Evolutionary conservation across 208 protist species (phyloP), one percentile per base, ranked within the genome.

Genomic region (Leishmania lainsoni): DNA sequence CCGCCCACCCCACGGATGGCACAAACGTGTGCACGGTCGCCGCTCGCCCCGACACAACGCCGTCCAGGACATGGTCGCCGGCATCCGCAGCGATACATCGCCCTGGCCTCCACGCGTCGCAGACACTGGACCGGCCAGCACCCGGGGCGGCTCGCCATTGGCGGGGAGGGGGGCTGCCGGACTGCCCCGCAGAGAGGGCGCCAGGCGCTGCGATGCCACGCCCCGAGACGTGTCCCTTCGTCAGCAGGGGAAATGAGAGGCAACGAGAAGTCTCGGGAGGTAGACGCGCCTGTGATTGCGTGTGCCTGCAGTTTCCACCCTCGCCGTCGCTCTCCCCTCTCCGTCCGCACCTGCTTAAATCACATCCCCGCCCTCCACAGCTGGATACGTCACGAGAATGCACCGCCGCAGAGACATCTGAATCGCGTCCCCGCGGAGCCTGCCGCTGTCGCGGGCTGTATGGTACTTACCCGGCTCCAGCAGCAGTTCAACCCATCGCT

Each of bases 401-500:
- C 93, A 96, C 26, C 91, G 91, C 1, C 92, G 87, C 61, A 97
- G 75, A 39, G 93, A 88, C 3, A 89, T 78, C 76, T 97, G 94
- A 10, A 97, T 84, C 3, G 89, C 90, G 63, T 92, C 90, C 16
- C 89, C 91, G 9, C 92, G 86, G 45, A 97, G 74, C 29, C 72
- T 49, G 54, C 89, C 87, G n/a, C 86, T 79, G 42, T 84, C 68
- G 54, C 72, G 61, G 58, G 63, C 71, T 1, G 75, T 79, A 75
- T 87, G 83, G 56, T 84, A 75, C 39, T 78, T 76, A 32, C 83
- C 87, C 17, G 92, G 93, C 73, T 93, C 83, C 51, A 83, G 51
- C 74, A 97, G 88, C 52, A 97, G 84, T 80, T 97, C 94, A 58
- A 89, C 61, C 49, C 96, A 86, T 2, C 94, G 89, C 74, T 92